Percentiles rank a stretch among this genome's conserved stretches.
Evolutionary conservation across 2,329 filamentous ascomycete species (phyloP).

Genomic region (Magnaporthales sp.): DNA sequence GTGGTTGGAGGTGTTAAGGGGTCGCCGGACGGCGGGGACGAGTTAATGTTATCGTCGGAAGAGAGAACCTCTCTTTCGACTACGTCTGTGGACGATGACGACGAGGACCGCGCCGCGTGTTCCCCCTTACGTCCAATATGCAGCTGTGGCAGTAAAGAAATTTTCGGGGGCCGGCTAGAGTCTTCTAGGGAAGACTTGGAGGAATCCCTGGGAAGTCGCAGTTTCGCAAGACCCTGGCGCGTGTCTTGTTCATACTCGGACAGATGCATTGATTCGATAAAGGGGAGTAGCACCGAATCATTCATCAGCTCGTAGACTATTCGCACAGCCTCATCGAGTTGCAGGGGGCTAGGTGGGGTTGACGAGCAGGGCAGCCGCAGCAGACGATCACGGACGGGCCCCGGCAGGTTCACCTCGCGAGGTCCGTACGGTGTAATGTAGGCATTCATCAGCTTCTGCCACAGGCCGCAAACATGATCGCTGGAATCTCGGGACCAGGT

Average conservation of each 20-base stretch:
- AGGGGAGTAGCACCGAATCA: constrained; percentile 87
- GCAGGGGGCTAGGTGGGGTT: constrained; percentile 62
- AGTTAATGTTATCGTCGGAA: constrained; percentile 58
- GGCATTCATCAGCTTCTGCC: constrained; percentile 79
- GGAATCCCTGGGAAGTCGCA: constrained; percentile 27
- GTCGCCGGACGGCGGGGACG: constrained; percentile 42
- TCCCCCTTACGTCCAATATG: constrained; percentile 27
- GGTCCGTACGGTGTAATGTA: constrained; percentile 83
- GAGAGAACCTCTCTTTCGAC: constrained; percentile 41
- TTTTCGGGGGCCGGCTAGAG: constrained; percentile 32
- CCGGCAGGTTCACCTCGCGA: constrained; percentile 84
- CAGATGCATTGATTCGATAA: constrained; percentile 59
- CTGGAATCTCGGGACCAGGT: constrained; percentile 32
- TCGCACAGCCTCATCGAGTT: constrained; percentile 71
- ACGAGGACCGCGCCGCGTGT: constrained; percentile 30
- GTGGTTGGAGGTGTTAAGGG: constrained; percentile 69
- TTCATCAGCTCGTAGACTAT: constrained; percentile 97
- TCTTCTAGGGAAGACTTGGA: constrained; percentile 24
- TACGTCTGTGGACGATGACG: constrained; percentile 31
- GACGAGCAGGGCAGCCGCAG: constrained; percentile 51
- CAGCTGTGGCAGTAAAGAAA: constrained; percentile 32
- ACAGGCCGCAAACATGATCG: constrained; percentile 69
- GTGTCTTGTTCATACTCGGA: constrained; percentile 25
- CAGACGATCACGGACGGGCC: constrained; percentile 73
- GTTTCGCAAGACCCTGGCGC: constrained; percentile 28